These are phyloP conservation scores for Rhynchospora pubera DNA, from an alignment of 176 grass and related monocot species.

Conservation along the genomic window DNA sequence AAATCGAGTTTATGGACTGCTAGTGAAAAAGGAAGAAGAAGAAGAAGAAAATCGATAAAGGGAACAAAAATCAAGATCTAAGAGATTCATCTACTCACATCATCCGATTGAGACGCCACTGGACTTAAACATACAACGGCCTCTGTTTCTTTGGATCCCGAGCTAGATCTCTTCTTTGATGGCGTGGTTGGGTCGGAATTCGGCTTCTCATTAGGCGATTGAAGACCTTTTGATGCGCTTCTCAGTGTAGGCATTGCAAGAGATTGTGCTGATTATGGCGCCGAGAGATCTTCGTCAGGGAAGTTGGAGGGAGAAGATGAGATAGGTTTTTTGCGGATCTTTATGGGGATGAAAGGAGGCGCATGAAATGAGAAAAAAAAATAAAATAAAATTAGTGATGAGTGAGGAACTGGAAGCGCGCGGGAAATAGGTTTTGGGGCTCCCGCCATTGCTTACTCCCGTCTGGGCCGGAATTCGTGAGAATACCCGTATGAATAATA, in stretches of 20 bases:
- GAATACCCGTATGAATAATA: background rate
- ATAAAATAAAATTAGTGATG: too few species aligned
- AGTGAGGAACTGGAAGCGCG: background rate
- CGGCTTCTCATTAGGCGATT: background rate
- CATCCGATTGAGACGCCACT: constrained; percentile 9
- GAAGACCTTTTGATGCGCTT: constrained; percentile 35
- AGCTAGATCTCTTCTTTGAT: constrained; percentile 29
- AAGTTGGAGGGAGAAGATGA: background rate
- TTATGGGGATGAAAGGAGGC: background rate
- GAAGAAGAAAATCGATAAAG: background rate
- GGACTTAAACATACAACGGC: background rate
- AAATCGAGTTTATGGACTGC: constrained; percentile 29
- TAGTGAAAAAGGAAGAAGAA: background rate
- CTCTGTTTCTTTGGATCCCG: background rate
- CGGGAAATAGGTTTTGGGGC: constrained; percentile 13
- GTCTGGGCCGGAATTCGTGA: background rate
- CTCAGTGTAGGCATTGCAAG: constrained; percentile 58
- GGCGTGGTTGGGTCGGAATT: constrained; percentile 20
- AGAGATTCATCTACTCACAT: constrained; percentile 22
- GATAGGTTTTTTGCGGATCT: background rate
- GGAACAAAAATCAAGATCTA: background rate
- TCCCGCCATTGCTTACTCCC: background rate
- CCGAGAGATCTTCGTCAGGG: background rate
- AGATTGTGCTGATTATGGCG: background rate
- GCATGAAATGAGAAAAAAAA: background rate